Evolutionary conservation across 2,329 filamentous ascomycete genomes (phyloP), one percentile per base, ranked within the genome.

Genomic region (Fusarium humuli): DNA sequence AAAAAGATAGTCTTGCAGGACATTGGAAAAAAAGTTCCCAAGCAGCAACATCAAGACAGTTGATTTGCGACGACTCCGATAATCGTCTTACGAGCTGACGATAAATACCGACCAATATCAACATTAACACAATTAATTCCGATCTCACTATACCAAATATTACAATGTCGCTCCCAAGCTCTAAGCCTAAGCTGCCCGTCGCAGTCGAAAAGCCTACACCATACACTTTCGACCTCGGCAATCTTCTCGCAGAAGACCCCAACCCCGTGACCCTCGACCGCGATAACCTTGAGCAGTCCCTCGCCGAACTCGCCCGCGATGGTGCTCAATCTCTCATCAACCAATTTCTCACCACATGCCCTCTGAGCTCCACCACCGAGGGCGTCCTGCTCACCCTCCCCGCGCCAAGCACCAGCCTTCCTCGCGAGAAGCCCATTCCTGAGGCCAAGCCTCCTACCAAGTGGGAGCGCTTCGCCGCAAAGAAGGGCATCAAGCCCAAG

Each of bases 401-500:
- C 0, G 80, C 87, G 0, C 85, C 89, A 1, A 83, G 87, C 22
- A 97, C 92, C 3, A 81, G 85, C 1, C 86, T 98, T 6, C 96
- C 96, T 25, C 92, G 96, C 74, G 94, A 98, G 83, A 98, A 99
- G 82, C 93, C 94, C 12, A 85, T 98, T 11, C 96, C 96, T 2
- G 87, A 89, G 59, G 87, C 90, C 73, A 96, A 94, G 83, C 85
- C 91, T 61, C 91, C 91, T 73, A 98, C 95, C 63, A 97, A 94
- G 81, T 99, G 96, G 96, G 91, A 97, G 84, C 89, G 91, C 77
- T 99, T 99, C 83, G 96, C 96, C 47, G 92, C 90, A 81, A 97
- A 97, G 89, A 97, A 98, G 87, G 96, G 96, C 59, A 98, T 99
- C 83, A 93, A 92, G 84, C 90, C 90, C 81, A 97, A 94, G 88